Base-by-base conservation (phyloP, 495 filamentous ascomycete species). In the Pseudomonodictys pantanalensis region DNA sequence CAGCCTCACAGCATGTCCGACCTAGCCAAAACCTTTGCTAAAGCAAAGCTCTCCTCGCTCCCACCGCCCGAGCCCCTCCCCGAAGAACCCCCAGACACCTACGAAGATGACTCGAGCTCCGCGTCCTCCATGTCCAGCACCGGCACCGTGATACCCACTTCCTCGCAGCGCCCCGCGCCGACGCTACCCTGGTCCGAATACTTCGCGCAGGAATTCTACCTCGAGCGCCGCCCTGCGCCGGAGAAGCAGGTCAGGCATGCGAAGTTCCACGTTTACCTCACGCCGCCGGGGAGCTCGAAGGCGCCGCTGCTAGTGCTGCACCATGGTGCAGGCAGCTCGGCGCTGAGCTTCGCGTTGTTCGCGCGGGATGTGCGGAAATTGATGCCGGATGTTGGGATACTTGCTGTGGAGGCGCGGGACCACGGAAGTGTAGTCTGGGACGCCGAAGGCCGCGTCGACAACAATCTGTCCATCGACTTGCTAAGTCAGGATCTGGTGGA, bases 311-410 rank as follows among this genome's bases (percentile, higher is more conserved):
- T 96, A 68, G 85, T 96, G 45, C 86, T 83, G 72, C 91, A 96
- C 64, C 91, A 96, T 72, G 91, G 91, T 18, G 91, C 89, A 38
- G 91, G 91, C 30, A 95, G 91, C 10, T 92, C 90, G 0, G 91
- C 86, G 12, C 79, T 95, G 22, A 92, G 91, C 2, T 96, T 95
- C 71, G 89, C 91, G 23, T 78, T 90, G 3, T 85, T 96, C 53
- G 83, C 86, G 6, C 74, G 81, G 11, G 86, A 92, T 64, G 83
- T 97, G 44, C 83, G 86, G 22, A 89, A 87, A 70, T 77, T 81
- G 15, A 77, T 96, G 23, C 91, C 95, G 3, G 77, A 83, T 22
- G 90, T 90, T 5, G 93, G 93, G 1, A 78, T 97, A 23, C 77
- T 99, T 12, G 89, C 90, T 11, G 68, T 89, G 8, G 92, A 97